Evolutionary conservation across 1,284 basidiomycete species (phyloP), one percentile per base, ranked within the genome.

Genomic region (Melampsora allii-populina): DNA sequence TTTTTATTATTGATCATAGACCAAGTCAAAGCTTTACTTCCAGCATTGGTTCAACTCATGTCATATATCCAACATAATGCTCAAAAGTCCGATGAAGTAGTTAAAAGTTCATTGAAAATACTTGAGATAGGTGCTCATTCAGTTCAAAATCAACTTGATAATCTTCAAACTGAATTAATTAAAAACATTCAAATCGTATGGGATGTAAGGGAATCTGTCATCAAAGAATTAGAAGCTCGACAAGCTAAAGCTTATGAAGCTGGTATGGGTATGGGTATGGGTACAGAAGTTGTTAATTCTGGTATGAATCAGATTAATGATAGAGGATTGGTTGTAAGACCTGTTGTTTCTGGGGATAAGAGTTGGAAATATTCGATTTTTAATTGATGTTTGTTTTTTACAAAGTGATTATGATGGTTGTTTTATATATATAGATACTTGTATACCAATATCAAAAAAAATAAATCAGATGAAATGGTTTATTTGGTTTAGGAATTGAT

Each of bases 301-400:
- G 36, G 36, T 36, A 36, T 10, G 36, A 7, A 36, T 36, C 36
- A 36, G 24, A 2, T 5, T 14, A 33, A 19, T 63, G 7, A 29
- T 33, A 36, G 14, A 12, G 6, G 29, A 0, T 2, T n/a, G 6
- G 58, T 68, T 27, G 33, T 36, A 19, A 46, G 39, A 31, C 67
- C 67, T 17, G 7, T 61, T 1, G 45, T 68, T n/a, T 33, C 56
- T 24, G 27, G 31, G n/a, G 27, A 56, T 31, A 31, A 29, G 39
- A 59, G 24, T 33, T 68, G 67, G 67, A 68, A 68, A 46, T 56
- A 42, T 46, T 48, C 21, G 36, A 45, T 68, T 17, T 46, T 68
- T 61, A 53, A 53, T 53, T 50, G 21, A 50, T 33, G 3, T 7
- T 33, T 33, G 33, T n/a, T n/a, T n/a, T n/a, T n/a, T n/a, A n/a